Evolutionary conservation across 306 rosid species (phyloP), one percentile per base, ranked within the genome.

Genomic region (Medicago ruthenica): DNA sequence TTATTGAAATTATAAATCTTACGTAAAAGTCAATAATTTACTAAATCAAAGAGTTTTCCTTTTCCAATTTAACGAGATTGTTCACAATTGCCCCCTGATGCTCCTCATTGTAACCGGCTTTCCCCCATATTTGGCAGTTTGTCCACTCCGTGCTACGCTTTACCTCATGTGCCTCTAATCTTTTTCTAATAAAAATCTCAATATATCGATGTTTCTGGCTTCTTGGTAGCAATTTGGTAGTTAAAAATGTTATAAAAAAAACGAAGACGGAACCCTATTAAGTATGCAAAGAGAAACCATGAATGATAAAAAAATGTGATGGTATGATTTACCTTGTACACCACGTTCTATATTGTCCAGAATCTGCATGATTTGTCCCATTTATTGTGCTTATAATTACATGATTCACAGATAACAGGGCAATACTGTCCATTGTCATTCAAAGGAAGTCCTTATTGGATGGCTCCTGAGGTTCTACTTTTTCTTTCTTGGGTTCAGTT

Each of bases 381-480:
- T 69, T 77, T 67, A 20, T 64, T 73, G n/a, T 61, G 72, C 87
- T 76, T 61, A 70, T 70, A 53, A 60, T 36, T 24, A 53, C 62
- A 61, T 83, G 51, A 31, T 81, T 74, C 88, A 82, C 88, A 95
- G 99, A 92, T 95, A 61, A 84, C 89, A 7, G 97, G 98, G 70
- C 92, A 92, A 76, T 89, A 93, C 5, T 90, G 96, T 78, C 97
- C 97, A 14, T 82, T 95, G 79, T 95, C 99, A 67, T 89, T 92
- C 85, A 92, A 90, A 87, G 99, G 99, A 78, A 95, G 97, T 86
- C 99, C 99, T 68, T 95, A 90, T 76, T 95, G 99, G 99, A 95
- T 95, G 99, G 99, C 99, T 74, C 97, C 99, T 44, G 99, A 95
- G 99, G 99, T 95, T 73, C 69, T 73, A 76, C 70, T 36, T 21